Conservation (phyloP, 257 asterid genomes). For the Solanum chmielewskii region DNA sequence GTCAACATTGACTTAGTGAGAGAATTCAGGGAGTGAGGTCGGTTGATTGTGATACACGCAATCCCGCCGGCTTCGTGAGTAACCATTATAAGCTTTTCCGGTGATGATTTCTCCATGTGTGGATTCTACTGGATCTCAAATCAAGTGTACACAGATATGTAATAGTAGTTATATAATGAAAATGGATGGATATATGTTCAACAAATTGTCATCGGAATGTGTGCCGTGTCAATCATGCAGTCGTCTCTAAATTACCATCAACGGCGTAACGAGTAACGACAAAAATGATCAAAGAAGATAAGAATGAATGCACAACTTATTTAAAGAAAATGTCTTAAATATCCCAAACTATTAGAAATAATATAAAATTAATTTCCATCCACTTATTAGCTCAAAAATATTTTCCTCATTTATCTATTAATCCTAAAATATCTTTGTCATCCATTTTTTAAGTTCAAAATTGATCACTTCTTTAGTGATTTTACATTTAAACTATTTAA, state of each 20-base stretch:
- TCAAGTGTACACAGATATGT: not conserved
- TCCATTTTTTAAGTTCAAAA: too few species aligned
- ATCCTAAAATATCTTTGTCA: too few species aligned
- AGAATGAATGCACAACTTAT: not conserved
- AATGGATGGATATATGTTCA: not conserved
- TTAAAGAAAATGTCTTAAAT: too few species aligned
- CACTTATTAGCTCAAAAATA: too few species aligned
- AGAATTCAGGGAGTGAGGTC: slow-evolving; percentile 78
- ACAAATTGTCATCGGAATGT: not conserved
- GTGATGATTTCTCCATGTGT: slow-evolving; percentile 36
- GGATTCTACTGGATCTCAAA: not conserved
- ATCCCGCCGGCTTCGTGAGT: slow-evolving; percentile 47
- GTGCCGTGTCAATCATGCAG: not conserved
- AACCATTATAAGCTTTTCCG: slow-evolving; percentile 52
- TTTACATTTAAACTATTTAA: too few species aligned
- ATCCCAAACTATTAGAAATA: too few species aligned
- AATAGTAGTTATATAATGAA: not conserved
- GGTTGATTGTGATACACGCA: slow-evolving; percentile 59
- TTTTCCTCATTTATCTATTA: too few species aligned
- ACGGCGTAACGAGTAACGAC: not conserved
- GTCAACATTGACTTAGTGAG: slow-evolving; percentile 59
- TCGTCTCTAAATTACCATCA: not conserved
- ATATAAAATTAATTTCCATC: too few species aligned
- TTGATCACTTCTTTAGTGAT: too few species aligned
- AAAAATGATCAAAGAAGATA: not conserved